Percentiles rank a stretch among this genome's conserved stretches.
Conservation (phyloP, 2,329 filamentous ascomycete genomes). For the Penicillium concentricum region DNA sequence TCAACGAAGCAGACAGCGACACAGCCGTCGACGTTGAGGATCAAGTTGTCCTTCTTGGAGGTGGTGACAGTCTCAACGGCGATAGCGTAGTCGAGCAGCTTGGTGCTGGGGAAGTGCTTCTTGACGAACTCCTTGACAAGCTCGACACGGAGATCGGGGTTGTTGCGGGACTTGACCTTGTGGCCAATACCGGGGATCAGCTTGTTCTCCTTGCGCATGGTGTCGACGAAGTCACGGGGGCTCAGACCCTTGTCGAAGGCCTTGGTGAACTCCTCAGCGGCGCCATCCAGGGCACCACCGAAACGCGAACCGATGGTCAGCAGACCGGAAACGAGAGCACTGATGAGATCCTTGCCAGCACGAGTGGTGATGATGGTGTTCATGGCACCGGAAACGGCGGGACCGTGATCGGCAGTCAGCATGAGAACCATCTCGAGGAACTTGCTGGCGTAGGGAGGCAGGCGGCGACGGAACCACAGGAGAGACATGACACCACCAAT, state of each 20-base stretch:
- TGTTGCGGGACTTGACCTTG: constrained; percentile 99
- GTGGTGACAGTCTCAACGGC: constrained; percentile 98
- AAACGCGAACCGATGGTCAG: constrained; percentile 97
- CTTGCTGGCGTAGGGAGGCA: constrained; percentile 94
- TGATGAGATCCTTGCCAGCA: constrained; percentile 98
- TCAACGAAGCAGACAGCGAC: constrained; percentile 99
- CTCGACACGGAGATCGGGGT: constrained; percentile 98
- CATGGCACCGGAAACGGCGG: constrained; percentile 98
- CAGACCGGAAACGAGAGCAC: constrained; percentile 90
- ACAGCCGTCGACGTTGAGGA: constrained; percentile 97
- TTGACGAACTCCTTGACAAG: constrained; percentile 98
- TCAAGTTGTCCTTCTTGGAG: constrained; percentile 99
- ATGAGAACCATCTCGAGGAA: constrained; percentile 99
- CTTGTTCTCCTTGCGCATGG: constrained; percentile 99
- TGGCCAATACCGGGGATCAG: constrained; percentile 99
- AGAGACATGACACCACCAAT: constrained; percentile 99
- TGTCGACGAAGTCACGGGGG: constrained; percentile 98
- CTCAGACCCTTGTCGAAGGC: constrained; percentile 97
- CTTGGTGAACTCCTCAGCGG: constrained; percentile 97
- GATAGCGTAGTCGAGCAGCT: constrained; percentile 97
- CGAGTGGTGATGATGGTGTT: constrained; percentile 99
- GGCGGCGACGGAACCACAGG: constrained; percentile 97
- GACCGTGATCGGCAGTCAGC: constrained; percentile 98
- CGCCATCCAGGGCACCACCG: constrained; percentile 96
- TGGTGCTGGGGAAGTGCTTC: constrained; percentile 95